phyloP scores from a whole-genome alignment of 306 rosid genomes.

The Hippophae tibetana region DNA sequence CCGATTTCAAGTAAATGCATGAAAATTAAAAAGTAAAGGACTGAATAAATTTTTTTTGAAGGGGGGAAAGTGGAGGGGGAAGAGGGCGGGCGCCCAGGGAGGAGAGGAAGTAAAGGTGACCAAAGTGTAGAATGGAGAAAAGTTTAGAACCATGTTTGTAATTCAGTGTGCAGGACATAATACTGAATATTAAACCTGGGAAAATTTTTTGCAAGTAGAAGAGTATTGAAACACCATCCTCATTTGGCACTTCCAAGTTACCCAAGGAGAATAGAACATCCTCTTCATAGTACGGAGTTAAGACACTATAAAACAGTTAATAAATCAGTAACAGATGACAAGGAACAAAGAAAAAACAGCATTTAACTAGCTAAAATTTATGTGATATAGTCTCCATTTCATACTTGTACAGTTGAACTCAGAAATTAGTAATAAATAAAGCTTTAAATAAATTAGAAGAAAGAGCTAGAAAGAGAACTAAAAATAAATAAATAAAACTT shows the following conservation, averaged over 20 bases:
- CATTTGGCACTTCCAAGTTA: constrained; percentile 67
- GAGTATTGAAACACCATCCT: constrained; percentile 91
- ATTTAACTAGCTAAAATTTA: background rate
- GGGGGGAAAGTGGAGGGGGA: too few relatives aligned
- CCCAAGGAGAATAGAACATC: constrained; percentile 83
- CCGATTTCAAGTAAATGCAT: too few relatives aligned
- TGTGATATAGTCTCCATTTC: background rate
- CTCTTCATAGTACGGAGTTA: constrained; percentile 89
- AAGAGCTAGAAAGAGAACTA: background rate
- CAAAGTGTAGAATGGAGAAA: too few relatives aligned
- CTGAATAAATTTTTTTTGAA: too few relatives aligned
- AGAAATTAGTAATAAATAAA: too few relatives aligned
- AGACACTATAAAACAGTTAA: constrained; percentile 37
- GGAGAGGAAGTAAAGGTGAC: too few relatives aligned
- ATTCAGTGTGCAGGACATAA: too few relatives aligned
- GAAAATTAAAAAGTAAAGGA: too few relatives aligned
- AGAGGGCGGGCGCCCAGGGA: too few relatives aligned
- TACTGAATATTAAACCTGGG: constrained; percentile 40
- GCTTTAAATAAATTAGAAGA: background rate
- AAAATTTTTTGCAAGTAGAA: constrained; percentile 89
- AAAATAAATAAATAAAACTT: constrained; percentile 13
- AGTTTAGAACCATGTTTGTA: too few relatives aligned
- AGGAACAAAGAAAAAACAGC: background rate
- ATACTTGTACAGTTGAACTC: too few relatives aligned
- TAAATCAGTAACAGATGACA: too few relatives aligned